phyloP scores from a whole-genome alignment of 129 eudicot species.

The Smallanthus sonchifolius region DNA sequence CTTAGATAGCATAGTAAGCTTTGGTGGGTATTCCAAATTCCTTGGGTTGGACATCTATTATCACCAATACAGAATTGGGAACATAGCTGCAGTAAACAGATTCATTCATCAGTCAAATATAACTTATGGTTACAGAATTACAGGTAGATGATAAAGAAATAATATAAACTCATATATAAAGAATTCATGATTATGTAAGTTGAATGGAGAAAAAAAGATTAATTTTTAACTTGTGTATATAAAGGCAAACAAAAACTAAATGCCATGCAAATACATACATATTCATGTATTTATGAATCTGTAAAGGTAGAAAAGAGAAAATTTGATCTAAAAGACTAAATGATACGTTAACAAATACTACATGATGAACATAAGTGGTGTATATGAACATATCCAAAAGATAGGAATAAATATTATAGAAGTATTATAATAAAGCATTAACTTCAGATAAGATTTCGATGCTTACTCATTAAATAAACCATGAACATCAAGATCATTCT shows the following conservation, averaged over 20 bases:
- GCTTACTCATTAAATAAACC: constrained; percentile 90
- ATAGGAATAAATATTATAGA: neutral
- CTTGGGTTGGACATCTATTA: constrained; percentile 95
- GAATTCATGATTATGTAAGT: neutral
- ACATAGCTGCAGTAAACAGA: constrained; percentile 67
- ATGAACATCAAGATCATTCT: constrained; percentile 87
- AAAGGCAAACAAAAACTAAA: neutral
- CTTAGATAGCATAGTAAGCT: constrained; percentile 98
- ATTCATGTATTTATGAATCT: neutral
- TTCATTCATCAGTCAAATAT: constrained; percentile 11
- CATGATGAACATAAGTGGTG: neutral
- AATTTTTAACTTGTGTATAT: neutral
- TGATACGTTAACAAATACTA: too few relatives aligned
- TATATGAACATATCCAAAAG: neutral
- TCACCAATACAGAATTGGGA: constrained; percentile 91
- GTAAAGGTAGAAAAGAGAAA: neutral
- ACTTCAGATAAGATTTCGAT: neutral
- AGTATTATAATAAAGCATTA: neutral
- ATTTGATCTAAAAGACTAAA: neutral
- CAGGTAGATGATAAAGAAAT: neutral
- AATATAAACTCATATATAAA: neutral
- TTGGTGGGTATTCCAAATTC: constrained; percentile 99
- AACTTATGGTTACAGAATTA: neutral
- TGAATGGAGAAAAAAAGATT: neutral
- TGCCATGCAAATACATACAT: neutral